phyloP scores from a whole-genome alignment of 305 asterid genomes.

The Nicotiana rustica region DNA sequence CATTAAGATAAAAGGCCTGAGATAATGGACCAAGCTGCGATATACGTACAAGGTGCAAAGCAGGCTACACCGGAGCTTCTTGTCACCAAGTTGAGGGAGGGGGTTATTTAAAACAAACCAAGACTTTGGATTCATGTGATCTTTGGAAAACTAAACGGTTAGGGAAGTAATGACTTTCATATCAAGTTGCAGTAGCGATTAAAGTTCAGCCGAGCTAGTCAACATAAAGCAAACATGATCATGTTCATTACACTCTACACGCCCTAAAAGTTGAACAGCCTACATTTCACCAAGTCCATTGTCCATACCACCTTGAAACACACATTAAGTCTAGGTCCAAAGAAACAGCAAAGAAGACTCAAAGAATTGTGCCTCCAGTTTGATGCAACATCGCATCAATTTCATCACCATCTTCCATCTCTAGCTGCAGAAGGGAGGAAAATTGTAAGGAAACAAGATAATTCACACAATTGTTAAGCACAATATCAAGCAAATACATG shows the following conservation, averaged over 20 bases:
- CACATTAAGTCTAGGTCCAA: background rate
- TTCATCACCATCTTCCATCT: constrained; percentile 51
- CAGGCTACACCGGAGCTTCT: background rate
- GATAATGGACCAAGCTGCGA: background rate
- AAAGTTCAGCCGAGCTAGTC: background rate
- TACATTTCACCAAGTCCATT: background rate
- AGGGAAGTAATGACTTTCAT: background rate
- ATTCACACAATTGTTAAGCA: background rate
- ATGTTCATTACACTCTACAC: background rate
- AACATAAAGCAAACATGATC: background rate
- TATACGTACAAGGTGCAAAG: background rate
- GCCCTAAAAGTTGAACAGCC: constrained; percentile 9
- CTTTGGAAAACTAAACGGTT: background rate
- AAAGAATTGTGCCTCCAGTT: constrained; percentile 36
- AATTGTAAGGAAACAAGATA: background rate
- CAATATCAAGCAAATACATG: background rate
- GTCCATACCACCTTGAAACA: constrained; percentile 24
- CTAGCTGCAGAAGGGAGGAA: constrained; percentile 44
- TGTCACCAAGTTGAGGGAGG: background rate
- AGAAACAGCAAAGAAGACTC: background rate
- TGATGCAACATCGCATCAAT: constrained; percentile 44
- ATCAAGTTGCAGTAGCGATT: background rate
- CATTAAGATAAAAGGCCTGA: background rate
- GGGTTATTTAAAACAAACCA: background rate
- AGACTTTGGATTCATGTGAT: background rate